Evolutionary conservation across 2,329 filamentous ascomycete genomes (phyloP), one percentile per base, ranked within the genome.

Genomic region (Colletotrichum horii): DNA sequence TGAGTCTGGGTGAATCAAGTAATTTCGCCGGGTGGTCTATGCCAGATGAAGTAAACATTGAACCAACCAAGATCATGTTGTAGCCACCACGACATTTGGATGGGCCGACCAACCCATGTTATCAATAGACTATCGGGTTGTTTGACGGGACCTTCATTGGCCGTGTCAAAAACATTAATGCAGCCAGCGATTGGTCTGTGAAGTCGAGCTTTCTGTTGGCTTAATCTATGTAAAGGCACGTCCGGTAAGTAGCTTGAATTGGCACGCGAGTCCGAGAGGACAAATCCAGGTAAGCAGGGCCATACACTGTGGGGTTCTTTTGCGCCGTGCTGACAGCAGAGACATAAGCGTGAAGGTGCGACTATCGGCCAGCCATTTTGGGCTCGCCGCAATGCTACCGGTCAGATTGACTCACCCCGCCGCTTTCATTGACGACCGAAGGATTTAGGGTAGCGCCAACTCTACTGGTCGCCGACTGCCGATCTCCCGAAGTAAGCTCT

Each of bases 351-450:
- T 26, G 26, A 30, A 34, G 3, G 32, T 30, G 38, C 24, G 24
- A 30, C 4, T n/a, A 36, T 60, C 66, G 66, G 66, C 48, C 52
- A 38, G 55, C 66, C 66, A 22, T 48, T 69, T 69, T 60, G 55
- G 66, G 66, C 66, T 69, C 66, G 66, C 66, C 66, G 66, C 32
- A 24, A 12, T 22, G 32, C 22, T 43, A 34, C 16, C 26, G 8
- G 15, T 9, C 8, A 9, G 8, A 24, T 61, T 69, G 66, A 69
- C 66, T 61, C 66, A 60, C 15, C 12, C 55, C 34, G 55, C 4
- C 24, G n/a, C 5, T 3, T 24, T n/a, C n/a, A 36, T 22, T 19
- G 58, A 16, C 14, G 58, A 16, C 14, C 15, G 19, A 26, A 43
- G 34, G 32, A 52, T 52, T 2, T 2, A 3, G 15, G 32, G 34